Evolutionary conservation across 805 yeast species (phyloP).

Genomic region (Metschnikowia chrysomelidarum): DNA sequence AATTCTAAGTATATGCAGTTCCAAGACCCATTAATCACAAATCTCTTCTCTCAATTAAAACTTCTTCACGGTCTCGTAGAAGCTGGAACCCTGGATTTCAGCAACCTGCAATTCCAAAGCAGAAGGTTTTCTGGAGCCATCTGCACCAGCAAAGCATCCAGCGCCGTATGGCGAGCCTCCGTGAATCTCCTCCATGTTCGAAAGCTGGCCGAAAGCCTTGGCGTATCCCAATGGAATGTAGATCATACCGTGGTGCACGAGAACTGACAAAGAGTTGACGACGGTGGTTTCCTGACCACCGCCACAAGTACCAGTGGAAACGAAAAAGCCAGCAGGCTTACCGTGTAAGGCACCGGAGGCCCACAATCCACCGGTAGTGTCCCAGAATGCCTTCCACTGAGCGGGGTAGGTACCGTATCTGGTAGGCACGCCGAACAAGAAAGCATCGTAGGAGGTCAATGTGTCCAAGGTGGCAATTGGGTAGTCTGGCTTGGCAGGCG

Average conservation of each 20-base stretch:
- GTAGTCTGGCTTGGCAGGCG: constrained; percentile 21
- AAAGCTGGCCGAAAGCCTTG: constrained; percentile 19
- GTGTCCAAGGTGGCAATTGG: constrained; percentile 21
- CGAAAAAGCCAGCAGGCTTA: constrained; percentile 19
- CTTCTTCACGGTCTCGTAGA: constrained; percentile 21
- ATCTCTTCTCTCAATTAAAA: no score
- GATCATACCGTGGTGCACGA: constrained; percentile 23
- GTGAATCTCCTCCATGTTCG: constrained; percentile 20
- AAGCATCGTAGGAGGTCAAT: constrained; percentile 21
- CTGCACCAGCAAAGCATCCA: constrained; percentile 20
- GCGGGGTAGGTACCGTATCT: constrained; percentile 23
- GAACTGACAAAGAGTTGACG: constrained; percentile 20
- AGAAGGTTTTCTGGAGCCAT: constrained; percentile 21
- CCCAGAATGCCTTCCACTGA: constrained; percentile 23
- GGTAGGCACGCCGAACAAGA: constrained; percentile 22
- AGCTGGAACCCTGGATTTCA: constrained; percentile 19
- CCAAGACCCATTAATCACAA: no score
- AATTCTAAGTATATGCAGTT: neutral
- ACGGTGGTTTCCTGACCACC: constrained; percentile 23
- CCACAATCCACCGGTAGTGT: constrained; percentile 22
- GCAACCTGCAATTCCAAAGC: constrained; percentile 24
- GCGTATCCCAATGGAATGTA: constrained; percentile 23
- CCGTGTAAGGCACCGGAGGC: constrained; percentile 21
- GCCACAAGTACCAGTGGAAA: constrained; percentile 18
- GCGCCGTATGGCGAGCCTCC: constrained; percentile 23